Evolutionary conservation across 73 alveolate genomes (phyloP).

Genomic region (Stentor coeruleus): DNA sequence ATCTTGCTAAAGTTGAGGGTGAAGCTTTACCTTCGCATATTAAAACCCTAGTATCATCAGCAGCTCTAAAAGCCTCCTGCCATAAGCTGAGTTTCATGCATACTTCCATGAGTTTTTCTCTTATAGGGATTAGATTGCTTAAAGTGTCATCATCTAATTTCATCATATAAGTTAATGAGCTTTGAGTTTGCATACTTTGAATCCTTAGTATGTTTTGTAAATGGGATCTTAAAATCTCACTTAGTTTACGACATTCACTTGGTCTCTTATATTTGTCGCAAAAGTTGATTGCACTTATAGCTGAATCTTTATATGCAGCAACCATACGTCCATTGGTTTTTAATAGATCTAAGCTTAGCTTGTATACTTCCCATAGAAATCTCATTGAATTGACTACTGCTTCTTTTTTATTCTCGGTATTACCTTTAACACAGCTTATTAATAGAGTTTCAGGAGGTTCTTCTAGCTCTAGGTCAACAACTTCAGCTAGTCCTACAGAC

Average conservation of each 20-base stretch:
- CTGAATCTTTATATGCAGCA: conserved; percentile 3
- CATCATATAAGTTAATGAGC: not conserved
- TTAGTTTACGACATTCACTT: not conserved
- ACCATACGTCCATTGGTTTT: conserved; percentile 23
- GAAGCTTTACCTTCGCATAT: not conserved
- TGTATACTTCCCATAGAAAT: conserved; percentile 16
- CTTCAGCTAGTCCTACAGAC: not conserved
- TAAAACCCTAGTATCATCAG: conserved; percentile 1
- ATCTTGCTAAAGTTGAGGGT: conserved; percentile 11
- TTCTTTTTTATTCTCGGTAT: not conserved
- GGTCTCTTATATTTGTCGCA: conserved; percentile 6
- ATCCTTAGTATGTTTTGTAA: not conserved
- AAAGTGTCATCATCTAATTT: not conserved
- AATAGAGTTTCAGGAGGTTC: conserved; percentile 14
- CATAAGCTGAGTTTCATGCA: conserved; percentile 17
- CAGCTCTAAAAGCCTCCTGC: conserved; percentile 23
- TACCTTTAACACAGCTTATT: not conserved
- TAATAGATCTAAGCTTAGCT: conserved; percentile 10
- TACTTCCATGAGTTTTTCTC: conserved; percentile 19
- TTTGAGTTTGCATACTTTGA: not conserved
- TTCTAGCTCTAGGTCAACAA: conserved; percentile 11
- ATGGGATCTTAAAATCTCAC: conserved; percentile 6
- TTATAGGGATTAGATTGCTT: not conserved
- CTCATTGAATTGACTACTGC: not conserved
- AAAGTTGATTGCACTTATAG: not conserved